phyloP scores from a whole-genome alignment of 306 rosid species.

The Dryas drummondii region DNA sequence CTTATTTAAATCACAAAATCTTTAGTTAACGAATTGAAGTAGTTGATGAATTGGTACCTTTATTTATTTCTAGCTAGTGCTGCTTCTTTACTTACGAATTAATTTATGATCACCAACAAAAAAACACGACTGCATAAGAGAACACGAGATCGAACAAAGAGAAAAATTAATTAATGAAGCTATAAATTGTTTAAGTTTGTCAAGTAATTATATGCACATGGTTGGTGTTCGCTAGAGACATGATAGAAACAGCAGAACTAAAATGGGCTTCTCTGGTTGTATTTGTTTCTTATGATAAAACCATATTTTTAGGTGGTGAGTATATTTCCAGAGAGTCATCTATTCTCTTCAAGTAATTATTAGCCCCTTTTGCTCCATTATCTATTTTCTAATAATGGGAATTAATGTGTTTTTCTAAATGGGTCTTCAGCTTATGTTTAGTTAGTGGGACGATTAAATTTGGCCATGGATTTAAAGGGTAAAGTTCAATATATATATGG shows the following conservation, averaged over 20 bases:
- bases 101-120: conserved; percentile 13
- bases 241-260: conserved; percentile 62
- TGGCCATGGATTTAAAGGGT: conserved; percentile 36
- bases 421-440: conserved; percentile 35
- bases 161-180: conserved; percentile 17
- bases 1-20: background rate
- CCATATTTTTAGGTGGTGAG: conserved; percentile 47
- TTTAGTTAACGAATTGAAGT: background rate
- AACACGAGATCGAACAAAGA: background rate
- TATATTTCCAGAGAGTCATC: conserved; percentile 32
- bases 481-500: conserved; percentile 27
- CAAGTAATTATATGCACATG: conserved; percentile 36
- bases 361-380: conserved; percentile 18
- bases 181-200: background rate
- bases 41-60: background rate
- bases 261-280: conserved; percentile 27
- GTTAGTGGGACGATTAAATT: conserved; percentile 25
- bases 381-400: conserved; percentile 24
- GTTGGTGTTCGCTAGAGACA: conserved; percentile 29
- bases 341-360: conserved; percentile 30
- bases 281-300: conserved; percentile 35
- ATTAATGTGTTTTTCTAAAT: conserved; percentile 21
- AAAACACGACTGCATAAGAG: conserved; percentile 9
- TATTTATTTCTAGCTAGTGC: background rate
- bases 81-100: conserved; percentile 1